Evolutionary conservation across 2,329 filamentous ascomycete genomes (phyloP), one percentile per base, ranked within the genome.

Genomic region (Bisporella sp.): DNA sequence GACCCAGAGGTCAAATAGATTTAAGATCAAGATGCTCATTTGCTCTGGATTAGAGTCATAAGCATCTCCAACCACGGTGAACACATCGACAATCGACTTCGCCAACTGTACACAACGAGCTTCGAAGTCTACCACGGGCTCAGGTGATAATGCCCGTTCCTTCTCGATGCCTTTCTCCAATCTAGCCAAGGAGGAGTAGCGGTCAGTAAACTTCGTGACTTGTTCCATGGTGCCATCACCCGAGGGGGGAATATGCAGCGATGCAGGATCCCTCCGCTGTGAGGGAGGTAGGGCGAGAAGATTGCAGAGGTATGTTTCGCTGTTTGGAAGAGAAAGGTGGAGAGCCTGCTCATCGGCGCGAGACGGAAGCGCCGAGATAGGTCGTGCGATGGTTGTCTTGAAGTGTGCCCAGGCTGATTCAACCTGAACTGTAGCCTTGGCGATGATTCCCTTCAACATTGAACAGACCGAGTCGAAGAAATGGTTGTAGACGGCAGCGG

Each of bases 1-100:
- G 2, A 76, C 60, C 82, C 82, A 88, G 0, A 83, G 55, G 46
- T 79, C 75, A 59, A 85, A 73, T 0, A 80, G 41, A 4, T 66
- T 71, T 1, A 87, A 67, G 0, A 85, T 60, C 59, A 77, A 71
- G 0, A 65, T 49, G 28, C 79, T 81, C 52, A 71, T 74, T 28
- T 75, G 70, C 47, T 77, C 74, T 0, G 72, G 67, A 48, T 76
- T 71, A 4, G 56, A 51, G 0, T 69, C 57, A 52, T 78, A 81
- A 0, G 64, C 57, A 0, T 65, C 54, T 0, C 59, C 51, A 0
- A 70, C 65, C 4, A 53, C 46, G 0, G 58, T 37, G 0, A 74
- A 50, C 48, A 77, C 74, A 0, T 52, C 32, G 0, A 62, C 31
- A 5, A 76, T 72, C 3, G 63, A 54, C 0, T 46, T 28, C 1